Base-by-base conservation (phyloP, 352 stramenopile genomes). In the Phytophthora idaei region DNA sequence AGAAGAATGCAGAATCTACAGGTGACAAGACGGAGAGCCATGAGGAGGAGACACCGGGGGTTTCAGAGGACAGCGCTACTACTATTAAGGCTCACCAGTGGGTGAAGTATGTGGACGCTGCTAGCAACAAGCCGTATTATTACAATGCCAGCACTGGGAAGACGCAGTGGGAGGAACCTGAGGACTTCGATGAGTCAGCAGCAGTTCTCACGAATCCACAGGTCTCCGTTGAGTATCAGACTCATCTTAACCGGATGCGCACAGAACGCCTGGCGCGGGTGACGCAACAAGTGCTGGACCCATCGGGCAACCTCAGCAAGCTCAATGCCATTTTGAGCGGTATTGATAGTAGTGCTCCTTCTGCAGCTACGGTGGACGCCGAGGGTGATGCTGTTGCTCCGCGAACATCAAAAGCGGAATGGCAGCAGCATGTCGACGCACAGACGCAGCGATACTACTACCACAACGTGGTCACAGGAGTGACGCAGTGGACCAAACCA, bases 401-500 rank as follows among this genome's bases (percentile, higher is more conserved):
- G 44, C 50, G 44, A 41, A 64, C 27, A 42, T 42, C 45, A 45
- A 88, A 77, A 62, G 67, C 76, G 34, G 78, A 91, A 50, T 96
- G 89, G 89, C 83, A 93, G 61, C 87, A 96, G 56, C 86, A 96
- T 67, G 77, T 89, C n/a, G 89, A 96, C 39, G 76, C 85, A 7
- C 82, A 91, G 31, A 87, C 81, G 12, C 80, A 93, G 64, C 76
- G 81, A 14, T 93, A 89, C 66, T 96, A 94, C 73, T 96, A 94
- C 76, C 77, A 94, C 71, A 93, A 96, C 69, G 69, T 80, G 2
- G 74, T 79, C 29, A 95, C 89, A 10, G 81, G 84, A 6, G 77
- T 83, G 46, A 96, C 87, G 4, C 83, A 94, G 50, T 96, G 87
- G 87, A 79, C 80, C 25, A 85, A 89, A 29, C 89, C 89, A 6